Percentiles rank a stretch among this genome's conserved stretches.
Conservation (phyloP, 2,329 filamentous ascomycete genomes). For the Alternaria atra region DNA sequence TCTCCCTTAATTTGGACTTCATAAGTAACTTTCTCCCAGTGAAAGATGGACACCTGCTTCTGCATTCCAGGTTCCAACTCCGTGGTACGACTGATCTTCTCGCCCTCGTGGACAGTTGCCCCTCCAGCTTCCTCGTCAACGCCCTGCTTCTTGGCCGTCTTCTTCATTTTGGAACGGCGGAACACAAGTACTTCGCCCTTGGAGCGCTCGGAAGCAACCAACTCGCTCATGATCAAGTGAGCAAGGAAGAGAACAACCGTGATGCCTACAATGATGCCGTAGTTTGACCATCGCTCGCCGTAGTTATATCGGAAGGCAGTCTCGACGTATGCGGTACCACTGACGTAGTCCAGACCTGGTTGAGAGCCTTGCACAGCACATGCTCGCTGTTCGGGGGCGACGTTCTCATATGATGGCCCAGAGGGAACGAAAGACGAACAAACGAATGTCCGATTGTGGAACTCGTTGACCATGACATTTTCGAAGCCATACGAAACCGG, state of each 20-base stretch:
- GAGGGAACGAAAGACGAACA: slow-evolving; percentile 51
- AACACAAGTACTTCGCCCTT: slow-evolving; percentile 76
- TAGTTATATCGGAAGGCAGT: slow-evolving; percentile 46
- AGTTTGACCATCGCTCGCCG: slow-evolving; percentile 62
- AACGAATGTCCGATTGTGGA: slow-evolving; percentile 29
- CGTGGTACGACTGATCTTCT: slow-evolving; percentile 36
- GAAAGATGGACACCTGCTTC: slow-evolving; percentile 51
- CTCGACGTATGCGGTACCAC: slow-evolving; percentile 46
- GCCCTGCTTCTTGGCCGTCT: slow-evolving; percentile 34
- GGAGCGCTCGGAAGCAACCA: slow-evolving; percentile 68
- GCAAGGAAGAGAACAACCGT: slow-evolving; percentile 67
- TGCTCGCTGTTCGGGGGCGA: slow-evolving; percentile 40
- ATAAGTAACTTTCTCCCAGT: slow-evolving; percentile 41
- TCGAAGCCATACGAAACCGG: slow-evolving; percentile 82
- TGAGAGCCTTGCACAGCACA: slow-evolving; percentile 49
- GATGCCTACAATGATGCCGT: slow-evolving; percentile 72
- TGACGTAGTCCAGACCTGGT: slow-evolving; percentile 45
- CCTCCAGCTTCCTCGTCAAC: slow-evolving; percentile 50
- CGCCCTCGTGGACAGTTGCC: slow-evolving; percentile 39
- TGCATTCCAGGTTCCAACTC: slow-evolving; percentile 41
- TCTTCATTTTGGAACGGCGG: slow-evolving; percentile 49
- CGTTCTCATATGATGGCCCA: slow-evolving; percentile 45
- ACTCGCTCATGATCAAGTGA: slow-evolving; percentile 69
- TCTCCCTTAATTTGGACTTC: slow-evolving; percentile 50
- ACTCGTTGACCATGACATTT: slow-evolving; percentile 78